A percentile compares a stretch with the other conserved stretches of the same genome.
Conservation (phyloP, 768 basidiomycete genomes). For the Cystofilobasidium ferigula region DNA sequence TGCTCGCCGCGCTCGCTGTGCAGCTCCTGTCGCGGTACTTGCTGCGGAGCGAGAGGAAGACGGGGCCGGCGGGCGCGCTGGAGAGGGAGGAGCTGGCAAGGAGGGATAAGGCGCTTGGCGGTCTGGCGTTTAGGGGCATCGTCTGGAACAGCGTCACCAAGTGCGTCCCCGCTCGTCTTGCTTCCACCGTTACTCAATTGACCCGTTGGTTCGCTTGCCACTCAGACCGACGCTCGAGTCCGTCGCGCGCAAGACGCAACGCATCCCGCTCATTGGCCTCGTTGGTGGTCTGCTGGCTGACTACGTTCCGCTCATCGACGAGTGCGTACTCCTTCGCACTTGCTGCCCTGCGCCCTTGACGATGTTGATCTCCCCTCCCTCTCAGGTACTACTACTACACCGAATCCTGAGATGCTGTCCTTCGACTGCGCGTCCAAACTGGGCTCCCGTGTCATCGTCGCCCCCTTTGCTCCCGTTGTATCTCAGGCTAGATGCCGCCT, state of each 20-base stretch:
- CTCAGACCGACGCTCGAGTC: slow-evolving; percentile 19
- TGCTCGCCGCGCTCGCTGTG: slow-evolving; percentile 1
- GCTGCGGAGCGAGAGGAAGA: background rate
- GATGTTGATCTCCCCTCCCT: too few relatives aligned
- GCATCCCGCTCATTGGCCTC: slow-evolving; percentile 19
- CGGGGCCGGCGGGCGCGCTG: background rate
- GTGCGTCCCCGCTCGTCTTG: slow-evolving; percentile 1
- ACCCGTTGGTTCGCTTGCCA: too few relatives aligned
- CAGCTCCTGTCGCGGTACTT: slow-evolving; percentile 13
- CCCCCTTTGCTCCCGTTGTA: too few relatives aligned
- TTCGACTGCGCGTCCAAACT: too few relatives aligned
- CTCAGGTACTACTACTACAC: slow-evolving; percentile 6
- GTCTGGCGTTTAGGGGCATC: slow-evolving; percentile 15
- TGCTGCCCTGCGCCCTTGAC: too few relatives aligned
- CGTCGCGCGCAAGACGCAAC: background rate
- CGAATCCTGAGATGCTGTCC: background rate
- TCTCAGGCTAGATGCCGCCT: too few relatives aligned
- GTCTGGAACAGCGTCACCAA: slow-evolving; percentile 20
- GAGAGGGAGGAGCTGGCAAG: slow-evolving; percentile 9
- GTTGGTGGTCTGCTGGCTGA: slow-evolving; percentile 10
- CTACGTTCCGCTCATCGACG: slow-evolving; percentile 22
- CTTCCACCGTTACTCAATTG: too few relatives aligned
- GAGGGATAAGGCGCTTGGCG: background rate
- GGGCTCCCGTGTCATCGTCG: too few relatives aligned
- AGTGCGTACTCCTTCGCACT: too few relatives aligned